Evolutionary conservation across 768 basidiomycete species (phyloP).

Genomic region (Lactarius hengduanensis): DNA sequence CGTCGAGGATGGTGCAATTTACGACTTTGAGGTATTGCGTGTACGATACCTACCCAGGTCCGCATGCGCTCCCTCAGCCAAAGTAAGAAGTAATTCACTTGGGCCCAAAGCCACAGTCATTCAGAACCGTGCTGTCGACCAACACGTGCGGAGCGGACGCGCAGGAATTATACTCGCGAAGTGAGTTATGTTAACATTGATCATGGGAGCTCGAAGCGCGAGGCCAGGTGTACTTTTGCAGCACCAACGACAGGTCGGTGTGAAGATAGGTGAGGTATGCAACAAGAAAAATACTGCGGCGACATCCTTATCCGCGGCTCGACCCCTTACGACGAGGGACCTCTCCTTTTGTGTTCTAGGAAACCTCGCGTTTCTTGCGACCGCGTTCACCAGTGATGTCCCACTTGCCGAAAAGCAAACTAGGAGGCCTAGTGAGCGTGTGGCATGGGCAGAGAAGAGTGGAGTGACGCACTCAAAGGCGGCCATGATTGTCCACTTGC

Average conservation of each 20-base stretch:
- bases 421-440: constrained; percentile 35
- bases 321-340: neutral
- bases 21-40: neutral
- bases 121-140: neutral
- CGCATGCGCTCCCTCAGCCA: neutral
- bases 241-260: neutral
- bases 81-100: neutral
- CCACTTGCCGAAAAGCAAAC: constrained; percentile 39
- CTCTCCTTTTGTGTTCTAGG: neutral
- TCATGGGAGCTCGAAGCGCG: neutral
- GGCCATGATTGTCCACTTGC: constrained; percentile 97
- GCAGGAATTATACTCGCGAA: neutral
- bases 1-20: neutral
- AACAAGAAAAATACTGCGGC: neutral
- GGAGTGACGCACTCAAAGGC: constrained; percentile 66
- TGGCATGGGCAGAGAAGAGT: constrained; percentile 7
- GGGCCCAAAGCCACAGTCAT: neutral
- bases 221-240: neutral
- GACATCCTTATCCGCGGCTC: neutral
- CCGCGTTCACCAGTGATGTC: constrained; percentile 13
- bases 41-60: neutral
- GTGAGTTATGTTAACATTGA: neutral
- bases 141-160: neutral
- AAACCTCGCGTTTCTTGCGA: constrained; percentile 12
- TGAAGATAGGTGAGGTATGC: neutral